phyloP scores from a whole-genome alignment of 2,329 filamentous ascomycete species.

The Chrysoporthe puriensis region DNA sequence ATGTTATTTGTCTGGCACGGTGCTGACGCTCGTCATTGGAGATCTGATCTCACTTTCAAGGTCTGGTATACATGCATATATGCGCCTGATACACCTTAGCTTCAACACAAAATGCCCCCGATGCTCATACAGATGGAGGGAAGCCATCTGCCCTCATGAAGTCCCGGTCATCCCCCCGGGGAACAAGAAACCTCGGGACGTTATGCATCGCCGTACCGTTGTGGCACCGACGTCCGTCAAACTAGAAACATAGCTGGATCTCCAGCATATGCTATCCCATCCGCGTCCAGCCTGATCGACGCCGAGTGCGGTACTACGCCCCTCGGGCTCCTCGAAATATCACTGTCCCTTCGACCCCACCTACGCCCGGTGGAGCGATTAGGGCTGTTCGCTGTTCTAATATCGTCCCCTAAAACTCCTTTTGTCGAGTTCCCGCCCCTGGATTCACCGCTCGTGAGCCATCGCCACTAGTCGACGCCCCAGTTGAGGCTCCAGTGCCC shows the following conservation, averaged over 20 bases:
- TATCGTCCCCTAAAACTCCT: not conserved
- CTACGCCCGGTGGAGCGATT: not conserved
- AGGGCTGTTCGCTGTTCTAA: not conserved
- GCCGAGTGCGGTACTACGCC: not conserved
- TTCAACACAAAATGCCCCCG: not conserved
- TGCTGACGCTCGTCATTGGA: no score
- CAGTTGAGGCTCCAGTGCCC: constrained; percentile 37
- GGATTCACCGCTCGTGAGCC: not conserved
- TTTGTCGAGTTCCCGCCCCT: not conserved
- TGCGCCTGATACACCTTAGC: not conserved
- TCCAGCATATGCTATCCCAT: constrained; percentile 15
- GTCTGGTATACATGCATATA: not conserved
- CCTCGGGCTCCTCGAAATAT: not conserved
- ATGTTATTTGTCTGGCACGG: no score
- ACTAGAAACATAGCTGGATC: constrained; percentile 6
- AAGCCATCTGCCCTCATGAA: not conserved
- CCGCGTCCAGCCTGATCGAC: constrained; percentile 14
- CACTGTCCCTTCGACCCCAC: not conserved
- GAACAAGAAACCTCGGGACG: not conserved
- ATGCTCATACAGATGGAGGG: not conserved
- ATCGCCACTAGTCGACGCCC: constrained; percentile 39
- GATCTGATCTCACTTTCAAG: no score
- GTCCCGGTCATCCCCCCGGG: not conserved
- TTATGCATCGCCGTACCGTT: not conserved
- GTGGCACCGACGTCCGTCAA: not conserved